Conservation (phyloP, 2,329 filamentous ascomycete genomes). For the Aspergillus proliferans region DNA sequence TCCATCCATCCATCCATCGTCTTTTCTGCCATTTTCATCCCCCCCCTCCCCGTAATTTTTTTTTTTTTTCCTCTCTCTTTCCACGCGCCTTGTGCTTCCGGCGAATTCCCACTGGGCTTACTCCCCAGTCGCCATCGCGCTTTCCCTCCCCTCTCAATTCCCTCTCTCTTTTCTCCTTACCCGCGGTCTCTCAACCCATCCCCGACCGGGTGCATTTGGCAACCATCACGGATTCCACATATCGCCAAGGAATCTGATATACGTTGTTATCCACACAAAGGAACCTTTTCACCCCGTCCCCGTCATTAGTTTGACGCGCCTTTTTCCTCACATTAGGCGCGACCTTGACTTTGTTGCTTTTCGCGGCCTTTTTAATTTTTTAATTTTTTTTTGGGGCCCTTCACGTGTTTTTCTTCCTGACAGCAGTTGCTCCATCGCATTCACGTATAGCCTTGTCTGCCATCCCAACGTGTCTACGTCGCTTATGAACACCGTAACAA, state of each 20-base stretch:
- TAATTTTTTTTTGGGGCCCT: background rate
- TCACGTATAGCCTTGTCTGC: background rate
- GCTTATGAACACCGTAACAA: constrained; percentile 27
- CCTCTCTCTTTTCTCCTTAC: constrained; percentile 15
- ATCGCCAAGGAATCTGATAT: background rate
- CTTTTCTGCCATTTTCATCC: no score
- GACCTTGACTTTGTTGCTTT: background rate
- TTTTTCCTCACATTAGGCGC: background rate
- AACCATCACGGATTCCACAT: background rate
- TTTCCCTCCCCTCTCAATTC: constrained; percentile 10
- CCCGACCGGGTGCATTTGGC: constrained; percentile 1
- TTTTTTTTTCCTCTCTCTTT: no score
- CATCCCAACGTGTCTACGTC: constrained; percentile 9
- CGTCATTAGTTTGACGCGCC: background rate
- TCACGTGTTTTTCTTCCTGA: background rate
- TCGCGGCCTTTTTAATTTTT: background rate
- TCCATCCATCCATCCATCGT: no score
- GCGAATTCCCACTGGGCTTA: background rate
- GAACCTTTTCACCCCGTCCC: background rate
- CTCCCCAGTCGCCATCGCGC: constrained; percentile 11
- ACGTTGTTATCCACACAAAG: background rate
- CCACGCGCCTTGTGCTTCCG: background rate
- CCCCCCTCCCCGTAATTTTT: no score
- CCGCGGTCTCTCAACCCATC: constrained; percentile 11
- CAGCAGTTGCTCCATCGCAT: background rate